These are phyloP conservation scores for Melampsora americana DNA, from an alignment of 1,284 basidiomycete species.

Conservation along the genomic window DNA sequence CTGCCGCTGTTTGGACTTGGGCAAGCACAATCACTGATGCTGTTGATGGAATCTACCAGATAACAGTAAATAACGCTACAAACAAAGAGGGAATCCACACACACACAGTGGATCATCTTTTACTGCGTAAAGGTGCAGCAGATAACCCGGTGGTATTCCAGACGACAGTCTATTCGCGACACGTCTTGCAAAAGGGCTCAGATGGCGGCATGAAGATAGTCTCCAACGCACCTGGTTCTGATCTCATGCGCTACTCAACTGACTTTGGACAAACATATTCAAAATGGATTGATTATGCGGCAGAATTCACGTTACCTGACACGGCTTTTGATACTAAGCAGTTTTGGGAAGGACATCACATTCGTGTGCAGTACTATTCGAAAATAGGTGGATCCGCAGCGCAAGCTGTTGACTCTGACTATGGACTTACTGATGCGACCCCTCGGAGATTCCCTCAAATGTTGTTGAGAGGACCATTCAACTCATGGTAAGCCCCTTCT, in stretches of 20 bases:
- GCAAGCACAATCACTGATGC: slow-evolving; percentile 68
- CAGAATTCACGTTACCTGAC: slow-evolving; percentile 65
- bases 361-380: slow-evolving; percentile 85
- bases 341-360: slow-evolving; percentile 78
- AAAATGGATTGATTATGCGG: slow-evolving; percentile 71
- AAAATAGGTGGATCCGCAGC: slow-evolving; percentile 63
- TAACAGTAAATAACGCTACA: slow-evolving; percentile 65
- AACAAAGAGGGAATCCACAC: slow-evolving; percentile 57
- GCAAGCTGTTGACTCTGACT: slow-evolving; percentile 72
- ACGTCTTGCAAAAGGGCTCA: slow-evolving; percentile 62
- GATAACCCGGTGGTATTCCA: slow-evolving; percentile 80
- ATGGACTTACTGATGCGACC: slow-evolving; percentile 59
- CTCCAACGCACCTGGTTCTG: slow-evolving; percentile 79
- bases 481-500: slow-evolving; percentile 62
- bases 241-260: slow-evolving; percentile 75
- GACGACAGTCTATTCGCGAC: slow-evolving; percentile 68
- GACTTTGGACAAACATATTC: slow-evolving; percentile 84
- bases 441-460: slow-evolving; percentile 77
- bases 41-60: slow-evolving; percentile 73
- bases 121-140: slow-evolving; percentile 70
- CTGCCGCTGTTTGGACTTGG: slow-evolving; percentile 62
- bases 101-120: slow-evolving; percentile 68
- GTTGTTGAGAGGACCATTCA: slow-evolving; percentile 79
- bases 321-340: slow-evolving; percentile 59
- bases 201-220: slow-evolving; percentile 66